Percentiles rank a stretch among this genome's conserved stretches.
Evolutionary conservation across 163 green algal genomes (phyloP).

Genomic region (Scenedesmus sp.): DNA sequence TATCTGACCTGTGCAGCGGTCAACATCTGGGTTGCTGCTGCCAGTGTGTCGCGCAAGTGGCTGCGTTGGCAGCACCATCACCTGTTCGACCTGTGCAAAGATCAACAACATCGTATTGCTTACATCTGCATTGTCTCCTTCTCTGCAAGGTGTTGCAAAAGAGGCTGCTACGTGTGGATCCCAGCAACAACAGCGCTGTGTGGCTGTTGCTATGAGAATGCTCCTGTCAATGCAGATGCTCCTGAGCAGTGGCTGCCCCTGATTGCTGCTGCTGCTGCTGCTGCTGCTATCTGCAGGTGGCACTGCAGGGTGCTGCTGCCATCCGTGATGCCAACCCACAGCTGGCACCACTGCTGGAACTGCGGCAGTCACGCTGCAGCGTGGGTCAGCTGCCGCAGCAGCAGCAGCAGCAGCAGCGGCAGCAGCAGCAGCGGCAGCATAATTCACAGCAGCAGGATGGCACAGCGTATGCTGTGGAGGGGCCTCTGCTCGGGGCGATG

Average conservation of each 20-base stretch:
- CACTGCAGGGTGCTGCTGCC: conserved; percentile 22
- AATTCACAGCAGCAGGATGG: background rate
- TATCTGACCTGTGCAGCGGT: background rate
- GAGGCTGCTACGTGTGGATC: no score
- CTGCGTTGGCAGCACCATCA: no score
- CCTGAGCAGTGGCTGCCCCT: no score
- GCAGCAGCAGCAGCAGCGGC: conserved; percentile 24
- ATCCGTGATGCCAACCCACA: conserved; percentile 79
- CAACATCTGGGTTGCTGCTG: background rate
- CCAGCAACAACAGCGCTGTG: no score
- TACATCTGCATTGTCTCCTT: no score
- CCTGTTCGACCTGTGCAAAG: no score
- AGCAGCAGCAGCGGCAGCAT: conserved; percentile 33
- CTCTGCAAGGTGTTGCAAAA: no score
- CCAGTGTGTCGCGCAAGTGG: no score
- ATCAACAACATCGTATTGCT: no score
- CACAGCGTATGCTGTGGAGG: background rate
- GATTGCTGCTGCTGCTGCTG: no score
- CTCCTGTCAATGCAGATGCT: no score
- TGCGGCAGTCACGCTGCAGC: conserved; percentile 62
- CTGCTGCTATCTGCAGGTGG: background rate
- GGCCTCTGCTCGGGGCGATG: conserved; percentile 17
- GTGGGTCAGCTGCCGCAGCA: conserved; percentile 40
- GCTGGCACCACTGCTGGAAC: conserved; percentile 73
- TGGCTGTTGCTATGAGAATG: no score